Percentiles rank a stretch among this genome's conserved stretches.
phyloP scores from a whole-genome alignment of 345 rosid species.

The Brassica nigra region DNA sequence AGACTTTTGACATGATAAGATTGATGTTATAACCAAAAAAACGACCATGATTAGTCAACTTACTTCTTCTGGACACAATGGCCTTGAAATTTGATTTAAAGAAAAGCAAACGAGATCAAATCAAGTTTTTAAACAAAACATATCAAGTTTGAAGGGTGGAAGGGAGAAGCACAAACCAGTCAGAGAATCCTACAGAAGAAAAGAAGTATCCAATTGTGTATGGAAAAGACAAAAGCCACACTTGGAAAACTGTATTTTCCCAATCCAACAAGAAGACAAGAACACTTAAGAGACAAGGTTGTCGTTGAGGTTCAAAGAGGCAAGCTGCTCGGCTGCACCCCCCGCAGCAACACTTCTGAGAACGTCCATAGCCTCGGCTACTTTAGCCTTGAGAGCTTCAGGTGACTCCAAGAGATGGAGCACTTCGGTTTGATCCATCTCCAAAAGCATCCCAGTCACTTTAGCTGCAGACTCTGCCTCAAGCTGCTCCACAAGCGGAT shows the following conservation, averaged over 20 bases:
- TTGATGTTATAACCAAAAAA: no score
- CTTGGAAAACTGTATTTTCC: background rate
- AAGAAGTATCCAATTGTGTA: background rate
- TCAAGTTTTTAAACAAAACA: constrained; percentile 10
- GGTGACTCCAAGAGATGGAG: constrained; percentile 93
- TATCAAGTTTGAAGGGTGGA: background rate
- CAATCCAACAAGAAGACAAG: constrained; percentile 2
- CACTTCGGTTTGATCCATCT: constrained; percentile 97
- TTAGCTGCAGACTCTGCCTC: constrained; percentile 90
- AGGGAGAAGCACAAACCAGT: constrained; percentile 15
- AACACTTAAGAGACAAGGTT: constrained; percentile 54
- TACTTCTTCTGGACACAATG: background rate
- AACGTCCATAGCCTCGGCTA: constrained; percentile 97
- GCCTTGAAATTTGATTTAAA: background rate
- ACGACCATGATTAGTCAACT: background rate
- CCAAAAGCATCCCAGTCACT: constrained; percentile 96
- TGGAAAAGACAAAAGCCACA: constrained; percentile 28
- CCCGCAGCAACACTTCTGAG: constrained; percentile 72
- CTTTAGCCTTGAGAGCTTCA: constrained; percentile 84
- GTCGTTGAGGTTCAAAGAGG: constrained; percentile 65
- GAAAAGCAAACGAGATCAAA: background rate
- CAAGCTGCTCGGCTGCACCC: constrained; percentile 67
- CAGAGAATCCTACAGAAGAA: constrained; percentile 21
- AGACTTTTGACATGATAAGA: no score
- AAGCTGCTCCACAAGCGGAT: constrained; percentile 89